Conservation (phyloP, 495 filamentous ascomycete genomes). For the Penicillium longicatenatum region DNA sequence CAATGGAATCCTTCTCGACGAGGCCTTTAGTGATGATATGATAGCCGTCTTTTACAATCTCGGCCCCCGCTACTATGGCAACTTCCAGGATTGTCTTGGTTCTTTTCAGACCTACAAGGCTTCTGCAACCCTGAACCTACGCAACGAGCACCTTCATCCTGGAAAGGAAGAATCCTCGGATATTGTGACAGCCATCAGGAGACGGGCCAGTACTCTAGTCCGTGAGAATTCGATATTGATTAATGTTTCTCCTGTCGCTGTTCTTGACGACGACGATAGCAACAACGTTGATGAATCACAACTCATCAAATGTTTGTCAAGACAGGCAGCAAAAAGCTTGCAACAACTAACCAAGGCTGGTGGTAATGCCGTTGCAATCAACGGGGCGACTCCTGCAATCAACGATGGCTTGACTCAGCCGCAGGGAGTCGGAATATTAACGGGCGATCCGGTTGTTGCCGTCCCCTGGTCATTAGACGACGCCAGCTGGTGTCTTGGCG, state of each 20-base stretch:
- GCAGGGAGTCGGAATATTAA: constrained; percentile 78
- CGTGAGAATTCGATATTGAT: constrained; percentile 82
- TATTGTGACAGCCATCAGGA: constrained; percentile 82
- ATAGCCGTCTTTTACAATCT: constrained; percentile 88
- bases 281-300: constrained; percentile 70
- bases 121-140: constrained; percentile 86
- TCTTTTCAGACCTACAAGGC: constrained; percentile 96
- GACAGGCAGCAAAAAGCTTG: constrained; percentile 69
- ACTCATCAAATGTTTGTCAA: constrained; percentile 75
- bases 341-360: constrained; percentile 70
- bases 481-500: constrained; percentile 87
- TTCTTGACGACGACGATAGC: constrained; percentile 74
- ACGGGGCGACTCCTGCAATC: constrained; percentile 82
- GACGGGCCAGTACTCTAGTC: constrained; percentile 76
- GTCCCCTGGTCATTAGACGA: constrained; percentile 85
- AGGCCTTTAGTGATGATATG: constrained; percentile 87
- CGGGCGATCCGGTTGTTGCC: constrained; percentile 80
- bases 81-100: constrained; percentile 93
- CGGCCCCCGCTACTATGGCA: constrained; percentile 87
- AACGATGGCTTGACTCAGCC: constrained; percentile 81
- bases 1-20: constrained; percentile 83
- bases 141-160: constrained; percentile 88
- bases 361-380: constrained; percentile 80
- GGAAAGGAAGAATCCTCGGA: constrained; percentile 92
- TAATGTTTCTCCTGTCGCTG: constrained; percentile 75